Evolutionary conservation across 768 basidiomycete genomes (phyloP), one percentile per base, ranked within the genome.

Genomic region (Sarcodon sp.): DNA sequence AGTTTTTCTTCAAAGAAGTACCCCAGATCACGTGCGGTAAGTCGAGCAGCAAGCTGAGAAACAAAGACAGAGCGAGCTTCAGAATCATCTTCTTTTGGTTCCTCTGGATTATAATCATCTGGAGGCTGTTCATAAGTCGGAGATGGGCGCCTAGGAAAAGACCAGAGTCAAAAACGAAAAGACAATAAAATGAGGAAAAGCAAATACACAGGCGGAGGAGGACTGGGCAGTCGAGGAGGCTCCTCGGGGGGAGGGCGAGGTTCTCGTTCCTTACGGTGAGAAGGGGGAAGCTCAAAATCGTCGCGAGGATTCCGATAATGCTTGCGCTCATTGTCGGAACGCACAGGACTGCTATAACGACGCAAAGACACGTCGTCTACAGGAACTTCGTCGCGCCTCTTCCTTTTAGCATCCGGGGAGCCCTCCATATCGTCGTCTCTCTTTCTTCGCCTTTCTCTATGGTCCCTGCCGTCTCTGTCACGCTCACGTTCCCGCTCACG

Each of bases 51-150:
- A 62, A 99, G 82, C 69, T 98, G 96, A 58, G 93, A 94, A 62
- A 96, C 91, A 68, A 98, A 98, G 56, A 97, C 90, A 58, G 96
- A 97, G 65, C 96, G 86, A 60, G 89, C 85, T 79, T 98, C 96
- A 48, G 90, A 92, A 61, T 98, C 94, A 62, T 97, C 91, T 65
- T 92, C 89, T 58, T 84, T 85, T 6, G 85, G 83, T 54, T 97
- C 91, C 55, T 94, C 89, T 32, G 83, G 81, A 54, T 84, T 85
- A 69, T 70, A 55, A 57, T 89, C 87, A 34, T 81, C 75, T 31
- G 66, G 66, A 27, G 76, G 74, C 15, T 73, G 69, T 38, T 85
- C 84, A 55, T 87, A 85, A 31, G 72, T 70, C 16, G 86, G 83
- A 13, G 87, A 85, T 34, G 73, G 71, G 48, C 87, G 77, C 56